These are phyloP conservation scores for Tylopilus vinaceipallidus DNA, from an alignment of 768 basidiomycete species.

Conservation along the genomic window DNA sequence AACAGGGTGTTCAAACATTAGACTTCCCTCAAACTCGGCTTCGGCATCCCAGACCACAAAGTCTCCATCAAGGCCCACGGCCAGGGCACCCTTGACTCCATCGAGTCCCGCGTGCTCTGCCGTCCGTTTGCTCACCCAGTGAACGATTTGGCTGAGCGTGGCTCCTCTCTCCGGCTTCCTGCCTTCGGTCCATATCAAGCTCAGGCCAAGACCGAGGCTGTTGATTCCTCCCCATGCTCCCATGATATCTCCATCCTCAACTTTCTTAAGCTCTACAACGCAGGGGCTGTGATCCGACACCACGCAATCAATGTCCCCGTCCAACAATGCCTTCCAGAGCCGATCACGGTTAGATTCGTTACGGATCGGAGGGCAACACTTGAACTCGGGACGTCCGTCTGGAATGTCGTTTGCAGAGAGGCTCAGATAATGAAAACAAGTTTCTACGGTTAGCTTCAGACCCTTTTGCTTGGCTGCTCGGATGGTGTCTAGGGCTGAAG, in stretches of 20 bases:
- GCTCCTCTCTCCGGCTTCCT: conserved; percentile 49
- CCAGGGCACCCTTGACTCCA: conserved; percentile 67
- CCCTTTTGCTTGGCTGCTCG: conserved; percentile 63
- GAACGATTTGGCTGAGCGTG: conserved; percentile 55
- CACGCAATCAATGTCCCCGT: conserved; percentile 86
- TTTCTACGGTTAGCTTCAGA: conserved; percentile 84
- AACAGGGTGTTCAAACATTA: neutral
- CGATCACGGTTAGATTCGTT: conserved; percentile 64
- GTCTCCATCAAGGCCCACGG: conserved; percentile 80
- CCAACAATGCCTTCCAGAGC: conserved; percentile 79
- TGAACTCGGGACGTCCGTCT: conserved; percentile 78
- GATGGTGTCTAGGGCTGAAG: conserved; percentile 75
- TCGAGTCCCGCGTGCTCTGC: conserved; percentile 79
- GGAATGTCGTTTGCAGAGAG: conserved; percentile 74
- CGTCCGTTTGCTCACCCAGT: conserved; percentile 74
- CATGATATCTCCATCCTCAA: conserved; percentile 81
- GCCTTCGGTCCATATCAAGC: conserved; percentile 87
- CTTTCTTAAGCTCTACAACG: conserved; percentile 72
- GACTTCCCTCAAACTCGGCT: conserved; percentile 39
- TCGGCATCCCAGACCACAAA: conserved; percentile 80
- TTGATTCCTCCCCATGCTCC: conserved; percentile 94
- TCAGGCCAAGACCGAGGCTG: conserved; percentile 85
- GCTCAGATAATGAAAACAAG: conserved; percentile 95
- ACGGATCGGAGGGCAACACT: conserved; percentile 95
- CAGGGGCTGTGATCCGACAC: conserved; percentile 98